Evolutionary conservation across 164 flowering plant genomes (phyloP), one percentile per base, ranked within the genome.

Genomic region (Vitis cinerea): DNA sequence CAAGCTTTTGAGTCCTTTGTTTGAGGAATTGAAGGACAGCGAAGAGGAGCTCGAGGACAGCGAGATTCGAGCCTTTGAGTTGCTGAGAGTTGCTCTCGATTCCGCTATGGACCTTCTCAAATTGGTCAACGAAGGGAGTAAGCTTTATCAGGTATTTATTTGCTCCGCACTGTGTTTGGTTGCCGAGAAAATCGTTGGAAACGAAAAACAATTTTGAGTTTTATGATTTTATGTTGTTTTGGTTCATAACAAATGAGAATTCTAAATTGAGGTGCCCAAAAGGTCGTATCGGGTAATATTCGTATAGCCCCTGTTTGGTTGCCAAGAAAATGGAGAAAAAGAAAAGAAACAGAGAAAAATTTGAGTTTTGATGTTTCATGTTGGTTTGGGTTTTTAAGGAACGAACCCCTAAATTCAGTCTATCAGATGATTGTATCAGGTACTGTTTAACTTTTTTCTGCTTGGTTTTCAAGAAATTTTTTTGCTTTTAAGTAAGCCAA

Each of bases 1-100:
- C 70, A 92, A 89, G 89, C 86, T 94, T 0, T 72, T 94, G 69
- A 84, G 88, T 78, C 97, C 98, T 63, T 74, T 94, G 30, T 87
- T 92, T 64, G 98, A 94, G 77, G 98, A 94, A 67, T 76, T 92
- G 77, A 75, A 75, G 67, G 97, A 88, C 44, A 63, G 75, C 14
- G 78, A 81, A 3, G 75, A 58, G 12, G 77, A 73, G 69, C 67
- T 87, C 1, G 72, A 64, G 4, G 74, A 77, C 17, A 85, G 77
- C 4, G 82, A 72, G 44, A 15, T 82, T 31, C 66, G 37, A 53
- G 88, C 83, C n/a, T 81, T 91, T 60, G 78, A 78, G 37, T 66
- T 61, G 47, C 69, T 94, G 72, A 69, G 49, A 19, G 27, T 64
- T 37, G 87, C 93, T 49, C 63, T 94, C 65, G 83, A 75, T 62